Evolutionary conservation across 1,284 basidiomycete species (phyloP), one percentile per base, ranked within the genome.

Genomic region (Cutaneotrichosporon cyanovorans): DNA sequence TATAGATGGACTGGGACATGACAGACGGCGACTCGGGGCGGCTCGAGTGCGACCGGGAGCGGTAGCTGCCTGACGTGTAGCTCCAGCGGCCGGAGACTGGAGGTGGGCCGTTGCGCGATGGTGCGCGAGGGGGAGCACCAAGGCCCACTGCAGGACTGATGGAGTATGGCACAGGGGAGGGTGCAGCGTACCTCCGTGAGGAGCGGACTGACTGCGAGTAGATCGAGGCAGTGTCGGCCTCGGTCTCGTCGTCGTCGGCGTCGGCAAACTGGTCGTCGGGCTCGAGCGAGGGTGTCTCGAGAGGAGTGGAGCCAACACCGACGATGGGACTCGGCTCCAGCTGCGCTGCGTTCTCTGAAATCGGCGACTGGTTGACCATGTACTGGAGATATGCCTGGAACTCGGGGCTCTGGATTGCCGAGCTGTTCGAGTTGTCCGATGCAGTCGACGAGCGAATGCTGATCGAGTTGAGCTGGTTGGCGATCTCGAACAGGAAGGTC

Each of bases 401-500:
- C 40, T 69, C 65, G 9, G 56, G 53, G 5, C 57, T 55, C 9
- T 63, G 53, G 37, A 61, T 57, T 9, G 61, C 67, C 15, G 69
- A 71, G 20, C 55, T 55, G 30, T 60, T 68, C 15, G 71, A 73
- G 32, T 63, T 65, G 48, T 59, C 66, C 37, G 66, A 73, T 37
- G 63, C 71, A 35, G 65, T 69, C 30, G 67, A 75, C 37, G 67
- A 70, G 30, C 69, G 68, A 55, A 68, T 71, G 50, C 68, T 73
- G 68, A 79, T 76, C 15, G 73, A 75, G 59, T 76, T 76, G 41
- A 79, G 72, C 58, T 78, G 76, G 22, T 74, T 74, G 37, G 77
- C 77, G 15, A 79, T 75, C 55, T 79, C 77, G 58, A 77, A 72
- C 67, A 78, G 76, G 68, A 78, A 79, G 40, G 70, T 68, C 56